These are phyloP conservation scores for Nemania abortiva DNA, from an alignment of 2,329 filamentous ascomycete species.

Conservation along the genomic window DNA sequence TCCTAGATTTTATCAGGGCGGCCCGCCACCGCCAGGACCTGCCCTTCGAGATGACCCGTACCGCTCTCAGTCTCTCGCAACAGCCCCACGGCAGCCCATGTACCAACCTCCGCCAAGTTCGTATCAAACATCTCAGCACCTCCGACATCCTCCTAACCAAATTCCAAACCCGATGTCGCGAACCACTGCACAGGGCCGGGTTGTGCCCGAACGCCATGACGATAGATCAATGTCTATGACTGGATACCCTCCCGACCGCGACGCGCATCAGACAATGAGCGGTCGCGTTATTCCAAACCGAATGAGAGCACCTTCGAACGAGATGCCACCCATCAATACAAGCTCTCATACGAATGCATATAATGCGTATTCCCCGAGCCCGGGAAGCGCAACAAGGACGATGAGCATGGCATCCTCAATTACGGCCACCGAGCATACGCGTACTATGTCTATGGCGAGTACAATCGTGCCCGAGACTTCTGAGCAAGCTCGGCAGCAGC, in stretches of 20 bases:
- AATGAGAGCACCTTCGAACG: slow-evolving; percentile 59
- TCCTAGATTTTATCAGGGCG: slow-evolving; percentile 72
- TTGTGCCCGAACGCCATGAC: slow-evolving; percentile 91
- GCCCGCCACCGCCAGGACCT: slow-evolving; percentile 67
- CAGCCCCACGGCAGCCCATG: slow-evolving; percentile 77
- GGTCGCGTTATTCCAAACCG: slow-evolving; percentile 89
- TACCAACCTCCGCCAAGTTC: slow-evolving; percentile 73
- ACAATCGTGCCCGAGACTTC: slow-evolving; percentile 75
- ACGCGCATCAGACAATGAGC: slow-evolving; percentile 91
- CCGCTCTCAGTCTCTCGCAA: slow-evolving; percentile 92
- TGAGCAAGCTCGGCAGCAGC: slow-evolving; percentile 65
- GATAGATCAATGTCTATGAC: slow-evolving; percentile 98
- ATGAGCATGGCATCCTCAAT: slow-evolving; percentile 71
- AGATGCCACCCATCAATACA: slow-evolving; percentile 54
- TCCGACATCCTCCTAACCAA: slow-evolving; percentile 82
- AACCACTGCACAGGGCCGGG: slow-evolving; percentile 90
- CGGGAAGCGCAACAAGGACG: slow-evolving; percentile 68
- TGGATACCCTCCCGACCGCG: slow-evolving; percentile 79
- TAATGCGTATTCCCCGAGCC: slow-evolving; percentile 59
- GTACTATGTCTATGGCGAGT: slow-evolving; percentile 94
- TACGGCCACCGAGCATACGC: slow-evolving; percentile 60
- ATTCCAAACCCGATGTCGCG: slow-evolving; percentile 73
- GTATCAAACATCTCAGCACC: slow-evolving; percentile 76
- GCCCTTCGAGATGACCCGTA: slow-evolving; percentile 87
- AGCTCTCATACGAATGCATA: slow-evolving; percentile 49